Percentiles rank a stretch among this genome's conserved stretches.
These are phyloP conservation scores for Tuber indicum DNA, from an alignment of 495 filamentous ascomycete species.

Conservation along the genomic window DNA sequence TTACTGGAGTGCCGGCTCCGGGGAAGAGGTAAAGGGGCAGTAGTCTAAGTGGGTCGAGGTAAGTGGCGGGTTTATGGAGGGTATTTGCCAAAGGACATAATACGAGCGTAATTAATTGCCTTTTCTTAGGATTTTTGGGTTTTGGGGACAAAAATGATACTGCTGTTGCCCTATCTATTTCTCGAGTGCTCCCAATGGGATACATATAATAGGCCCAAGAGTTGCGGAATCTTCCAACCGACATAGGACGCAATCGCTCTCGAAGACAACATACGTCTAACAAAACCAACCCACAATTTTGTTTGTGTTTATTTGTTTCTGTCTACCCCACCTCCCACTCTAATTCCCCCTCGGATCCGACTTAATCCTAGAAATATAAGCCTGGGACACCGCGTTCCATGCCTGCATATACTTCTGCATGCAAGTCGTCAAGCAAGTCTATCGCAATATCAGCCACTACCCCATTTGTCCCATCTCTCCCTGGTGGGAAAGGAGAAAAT, in stretches of 20 bases:
- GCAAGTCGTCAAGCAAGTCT: constrained; percentile 72
- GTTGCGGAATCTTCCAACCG: neutral
- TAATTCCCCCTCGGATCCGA: constrained; percentile 50
- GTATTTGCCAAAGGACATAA: neutral
- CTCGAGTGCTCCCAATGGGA: neutral
- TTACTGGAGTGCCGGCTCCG: neutral
- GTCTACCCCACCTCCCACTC: constrained; percentile 30
- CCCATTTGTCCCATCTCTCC: neutral
- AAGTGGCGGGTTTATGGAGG: neutral
- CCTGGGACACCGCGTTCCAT: constrained; percentile 77
- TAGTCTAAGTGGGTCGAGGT: neutral
- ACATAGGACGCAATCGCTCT: neutral
- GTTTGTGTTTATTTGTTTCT: neutral
- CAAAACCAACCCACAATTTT: neutral
- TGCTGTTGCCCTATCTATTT: neutral
- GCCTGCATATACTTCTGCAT: constrained; percentile 96
- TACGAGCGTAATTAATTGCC: neutral
- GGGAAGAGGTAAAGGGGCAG: constrained; percentile 5
- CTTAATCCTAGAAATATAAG: constrained; percentile 69
- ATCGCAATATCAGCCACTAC: neutral
- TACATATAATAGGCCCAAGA: neutral
- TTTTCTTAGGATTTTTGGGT: neutral
- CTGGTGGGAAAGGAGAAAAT: neutral
- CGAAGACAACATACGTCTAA: neutral
- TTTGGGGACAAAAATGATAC: neutral